Conservation (phyloP, 192 early-diverging fungal genomes). For the Phlyctochytrium bullatum region DNA sequence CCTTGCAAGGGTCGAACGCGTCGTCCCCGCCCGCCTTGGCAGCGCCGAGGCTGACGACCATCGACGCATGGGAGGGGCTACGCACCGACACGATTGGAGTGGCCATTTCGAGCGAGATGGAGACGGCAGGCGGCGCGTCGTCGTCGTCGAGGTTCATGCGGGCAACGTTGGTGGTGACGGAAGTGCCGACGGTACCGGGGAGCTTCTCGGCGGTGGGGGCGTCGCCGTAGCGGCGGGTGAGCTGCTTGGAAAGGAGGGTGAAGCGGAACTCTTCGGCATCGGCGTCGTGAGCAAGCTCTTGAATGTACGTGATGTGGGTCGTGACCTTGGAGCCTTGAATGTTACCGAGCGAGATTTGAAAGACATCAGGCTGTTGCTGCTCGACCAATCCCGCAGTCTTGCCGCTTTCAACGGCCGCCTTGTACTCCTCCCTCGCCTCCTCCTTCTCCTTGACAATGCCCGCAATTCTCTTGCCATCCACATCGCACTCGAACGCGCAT, state of each 20-base stretch:
- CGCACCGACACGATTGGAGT: slow-evolving; percentile 35
- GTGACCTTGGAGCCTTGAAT: slow-evolving; percentile 31
- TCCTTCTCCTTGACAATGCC: slow-evolving; percentile 29
- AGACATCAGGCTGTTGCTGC: slow-evolving; percentile 28
- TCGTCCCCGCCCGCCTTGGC: slow-evolving; percentile 23
- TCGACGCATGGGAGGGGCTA: slow-evolving; percentile 43
- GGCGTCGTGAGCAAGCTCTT: slow-evolving; percentile 45
- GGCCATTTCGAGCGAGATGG: slow-evolving; percentile 22
- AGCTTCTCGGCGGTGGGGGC: slow-evolving; percentile 3
- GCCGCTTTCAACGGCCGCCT: slow-evolving; percentile 17
- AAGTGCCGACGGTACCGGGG: background rate
- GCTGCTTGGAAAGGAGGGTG: slow-evolving; percentile 34
- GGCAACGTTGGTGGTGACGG: background rate
- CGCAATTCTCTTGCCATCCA: slow-evolving; percentile 17
- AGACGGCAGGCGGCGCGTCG: slow-evolving; percentile 16
- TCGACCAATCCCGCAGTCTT: slow-evolving; percentile 23
- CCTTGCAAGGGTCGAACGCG: slow-evolving; percentile 10
- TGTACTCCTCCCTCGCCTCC: slow-evolving; percentile 21
- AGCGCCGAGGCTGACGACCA: slow-evolving; percentile 22
- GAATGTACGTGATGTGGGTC: slow-evolving; percentile 46
- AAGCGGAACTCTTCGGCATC: slow-evolving; percentile 47
- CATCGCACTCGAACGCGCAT: slow-evolving; percentile 30
- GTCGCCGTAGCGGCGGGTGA: slow-evolving; percentile 41
- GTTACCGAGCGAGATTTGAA: slow-evolving; percentile 51
- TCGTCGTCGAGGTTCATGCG: background rate